Evolutionary conservation across 2,329 filamentous ascomycete genomes (phyloP).

Genomic region (Neopestalotiopsis sp.): DNA sequence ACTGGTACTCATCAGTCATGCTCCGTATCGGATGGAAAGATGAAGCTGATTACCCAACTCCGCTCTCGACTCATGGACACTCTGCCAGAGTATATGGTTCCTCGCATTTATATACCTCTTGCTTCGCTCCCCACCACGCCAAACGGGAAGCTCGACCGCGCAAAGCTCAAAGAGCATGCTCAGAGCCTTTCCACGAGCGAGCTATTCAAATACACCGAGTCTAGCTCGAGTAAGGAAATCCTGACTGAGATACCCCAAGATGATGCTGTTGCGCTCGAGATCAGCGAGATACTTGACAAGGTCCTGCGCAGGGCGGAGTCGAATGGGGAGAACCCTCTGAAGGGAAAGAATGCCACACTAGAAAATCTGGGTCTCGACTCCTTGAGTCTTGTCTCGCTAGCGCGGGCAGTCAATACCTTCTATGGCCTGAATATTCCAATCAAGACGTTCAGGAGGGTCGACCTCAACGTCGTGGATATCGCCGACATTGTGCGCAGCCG

Average conservation of each 20-base stretch:
- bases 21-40: not conserved
- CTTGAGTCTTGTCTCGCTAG: not conserved
- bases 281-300: constrained; percentile 13
- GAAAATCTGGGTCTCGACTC: constrained; percentile 10
- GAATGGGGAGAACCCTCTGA: not conserved
- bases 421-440: constrained; percentile 10
- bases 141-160: constrained; percentile 5
- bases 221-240: constrained; percentile 4
- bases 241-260: constrained; percentile 12
- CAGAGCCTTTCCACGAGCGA: constrained; percentile 3
- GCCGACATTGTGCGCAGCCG: constrained; percentile 10
- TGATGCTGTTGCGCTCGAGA: constrained; percentile 10
- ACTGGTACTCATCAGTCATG: not conserved
- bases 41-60: not conserved
- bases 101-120: not conserved
- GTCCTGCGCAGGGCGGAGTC: constrained; percentile 6
- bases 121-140: not conserved
- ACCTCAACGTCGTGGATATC: constrained; percentile 6
- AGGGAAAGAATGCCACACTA: constrained; percentile 13
- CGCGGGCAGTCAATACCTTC: not conserved
- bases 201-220: not conserved
- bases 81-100: constrained; percentile 14
- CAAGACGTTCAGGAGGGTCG: constrained; percentile 10
- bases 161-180: constrained; percentile 4
- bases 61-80: not conserved